phyloP scores from a whole-genome alignment of 176 grass and related monocot genomes.

The Eleusine coracana region DNA sequence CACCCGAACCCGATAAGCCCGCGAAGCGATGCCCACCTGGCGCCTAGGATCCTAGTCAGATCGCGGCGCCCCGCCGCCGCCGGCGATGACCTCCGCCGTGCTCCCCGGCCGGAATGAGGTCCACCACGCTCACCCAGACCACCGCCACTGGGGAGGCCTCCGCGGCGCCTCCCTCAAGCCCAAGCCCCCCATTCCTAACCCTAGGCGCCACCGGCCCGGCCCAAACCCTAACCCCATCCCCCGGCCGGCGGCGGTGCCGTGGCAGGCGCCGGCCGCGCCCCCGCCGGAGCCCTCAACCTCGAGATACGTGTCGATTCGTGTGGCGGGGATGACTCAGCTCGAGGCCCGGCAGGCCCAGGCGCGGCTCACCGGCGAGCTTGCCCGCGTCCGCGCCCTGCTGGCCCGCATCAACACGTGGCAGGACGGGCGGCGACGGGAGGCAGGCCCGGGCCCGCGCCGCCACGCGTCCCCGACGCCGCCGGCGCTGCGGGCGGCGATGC shows the following conservation, averaged over 20 bases:
- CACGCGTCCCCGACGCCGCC: slow-evolving; percentile 4
- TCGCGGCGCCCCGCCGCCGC: not conserved
- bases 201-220: slow-evolving; percentile 37
- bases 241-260: not conserved
- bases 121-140: slow-evolving; percentile 35
- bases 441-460: not conserved
- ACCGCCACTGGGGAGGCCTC: slow-evolving; percentile 57
- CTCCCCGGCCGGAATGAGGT: slow-evolving; percentile 78
- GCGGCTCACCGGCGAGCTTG: slow-evolving; percentile 70
- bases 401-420: slow-evolving; percentile 60
- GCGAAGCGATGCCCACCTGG: slow-evolving; percentile 18
- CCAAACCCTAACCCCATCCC: slow-evolving; percentile 53
- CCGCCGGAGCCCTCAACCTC: slow-evolving; percentile 11
- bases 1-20: slow-evolving; percentile 14
- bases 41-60: slow-evolving; percentile 30
- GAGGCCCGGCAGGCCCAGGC: slow-evolving; percentile 61
- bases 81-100: slow-evolving; percentile 82
- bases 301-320: slow-evolving; percentile 42
- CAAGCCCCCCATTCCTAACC: slow-evolving; percentile 46
- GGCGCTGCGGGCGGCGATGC: slow-evolving; percentile 50
- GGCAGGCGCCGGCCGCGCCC: not conserved
- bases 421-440: not conserved
- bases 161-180: slow-evolving; percentile 59
- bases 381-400: slow-evolving; percentile 66
- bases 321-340: slow-evolving; percentile 42